Evolutionary conservation across 352 stramenopile genomes (phyloP).

Genomic region (Phytophthora cactorum): DNA sequence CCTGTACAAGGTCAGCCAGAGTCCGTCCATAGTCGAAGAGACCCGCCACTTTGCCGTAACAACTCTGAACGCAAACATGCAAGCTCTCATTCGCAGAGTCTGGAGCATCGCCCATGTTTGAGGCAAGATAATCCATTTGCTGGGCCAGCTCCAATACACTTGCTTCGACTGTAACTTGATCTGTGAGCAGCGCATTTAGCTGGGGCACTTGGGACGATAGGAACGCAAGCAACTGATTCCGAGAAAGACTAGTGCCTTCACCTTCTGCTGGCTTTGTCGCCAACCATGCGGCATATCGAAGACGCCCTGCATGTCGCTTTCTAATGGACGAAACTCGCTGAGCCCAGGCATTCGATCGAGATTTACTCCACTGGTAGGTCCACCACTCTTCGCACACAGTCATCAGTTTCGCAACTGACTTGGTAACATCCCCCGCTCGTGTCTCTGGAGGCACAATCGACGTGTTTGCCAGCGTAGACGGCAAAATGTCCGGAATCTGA

Average conservation of each 20-base stretch:
- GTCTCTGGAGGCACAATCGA: constrained; percentile 13
- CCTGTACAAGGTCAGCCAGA: constrained; percentile 58
- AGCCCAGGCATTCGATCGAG: constrained; percentile 17
- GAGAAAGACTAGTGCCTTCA: constrained; percentile 20
- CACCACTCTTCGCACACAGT: constrained; percentile 28
- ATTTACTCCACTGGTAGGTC: constrained; percentile 20
- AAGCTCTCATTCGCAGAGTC: constrained; percentile 24
- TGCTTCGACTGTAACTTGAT: constrained; percentile 42
- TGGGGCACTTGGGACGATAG: constrained; percentile 47
- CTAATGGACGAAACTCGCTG: constrained; percentile 21
- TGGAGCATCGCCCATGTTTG: constrained; percentile 28
- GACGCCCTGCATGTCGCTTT: constrained; percentile 32
- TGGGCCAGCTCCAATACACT: constrained; percentile 54
- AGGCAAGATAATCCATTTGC: constrained; percentile 58
- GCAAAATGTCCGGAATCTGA: constrained; percentile 47
- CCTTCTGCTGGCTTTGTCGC: background rate
- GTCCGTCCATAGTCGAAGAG: constrained; percentile 50
- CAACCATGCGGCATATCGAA: constrained; percentile 56
- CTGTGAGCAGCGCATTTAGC: constrained; percentile 43
- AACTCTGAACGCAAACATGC: constrained; percentile 42
- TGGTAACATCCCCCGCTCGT: constrained; percentile 18
- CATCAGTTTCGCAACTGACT: constrained; percentile 24
- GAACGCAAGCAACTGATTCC: constrained; percentile 45
- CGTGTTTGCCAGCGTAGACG: constrained; percentile 24
- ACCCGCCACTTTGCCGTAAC: constrained; percentile 38